Evolutionary conservation across 1,139 yeast genomes (phyloP).

Genomic region (Meyerozyma elateridarum): DNA sequence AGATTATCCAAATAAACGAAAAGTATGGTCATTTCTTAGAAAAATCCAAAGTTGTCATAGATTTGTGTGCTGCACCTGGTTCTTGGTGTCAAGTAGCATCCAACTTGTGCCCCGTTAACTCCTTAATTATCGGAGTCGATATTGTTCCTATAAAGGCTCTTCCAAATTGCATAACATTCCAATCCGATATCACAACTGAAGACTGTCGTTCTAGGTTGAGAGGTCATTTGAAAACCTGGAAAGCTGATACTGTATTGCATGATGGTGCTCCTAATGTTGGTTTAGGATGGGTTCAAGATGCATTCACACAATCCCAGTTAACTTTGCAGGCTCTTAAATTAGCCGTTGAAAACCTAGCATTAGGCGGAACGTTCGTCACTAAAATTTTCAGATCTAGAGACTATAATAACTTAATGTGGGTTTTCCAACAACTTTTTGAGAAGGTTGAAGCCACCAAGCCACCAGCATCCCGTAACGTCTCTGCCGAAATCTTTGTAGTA

Average conservation of each 20-base stretch:
- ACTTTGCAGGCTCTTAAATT: conserved; percentile 88
- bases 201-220: conserved; percentile 92
- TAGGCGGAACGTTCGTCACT: conserved; percentile 96
- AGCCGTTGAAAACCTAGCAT: conserved; percentile 88
- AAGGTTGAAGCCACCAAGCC: conserved; percentile 98
- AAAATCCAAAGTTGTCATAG: conserved; percentile 94
- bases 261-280: conserved; percentile 99
- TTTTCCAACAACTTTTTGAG: conserved; percentile 89
- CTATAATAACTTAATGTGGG: conserved; percentile 96
- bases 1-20: conserved; percentile 90
- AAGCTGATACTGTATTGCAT: conserved; percentile 95
- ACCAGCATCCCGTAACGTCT: conserved; percentile 96
- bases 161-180: conserved; percentile 91
- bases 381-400: conserved; percentile 97
- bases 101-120: conserved; percentile 84
- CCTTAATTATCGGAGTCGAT: conserved; percentile 95
- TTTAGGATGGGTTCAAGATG: conserved; percentile 99
- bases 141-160: conserved; percentile 93
- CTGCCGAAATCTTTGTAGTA: conserved; percentile 97
- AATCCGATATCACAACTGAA: conserved; percentile 95
- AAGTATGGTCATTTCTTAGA: conserved; percentile 94
- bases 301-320: conserved; percentile 94
- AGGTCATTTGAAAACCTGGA: conserved; percentile 98
- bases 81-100: conserved; percentile 99
- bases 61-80: conserved; percentile 99